phyloP scores from a whole-genome alignment of 2,329 filamentous ascomycete species.

The Parascedosporium putredinis region DNA sequence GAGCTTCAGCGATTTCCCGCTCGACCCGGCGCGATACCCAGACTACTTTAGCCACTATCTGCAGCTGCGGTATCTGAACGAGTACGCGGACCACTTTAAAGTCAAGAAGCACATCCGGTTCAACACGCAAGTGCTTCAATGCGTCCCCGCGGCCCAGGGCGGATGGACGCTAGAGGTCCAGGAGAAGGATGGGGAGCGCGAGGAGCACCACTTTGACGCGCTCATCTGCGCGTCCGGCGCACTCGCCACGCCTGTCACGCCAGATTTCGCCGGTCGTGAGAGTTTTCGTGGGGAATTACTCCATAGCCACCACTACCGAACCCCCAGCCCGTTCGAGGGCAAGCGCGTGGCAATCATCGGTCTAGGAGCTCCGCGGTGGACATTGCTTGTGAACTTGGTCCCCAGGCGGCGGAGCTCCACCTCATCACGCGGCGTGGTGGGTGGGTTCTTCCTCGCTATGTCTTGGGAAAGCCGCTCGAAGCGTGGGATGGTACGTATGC shows the following conservation, averaged over 20 bases:
- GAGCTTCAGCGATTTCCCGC: conserved; percentile 27
- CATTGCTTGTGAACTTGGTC: conserved; percentile 25
- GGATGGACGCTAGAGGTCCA: conserved; percentile 21
- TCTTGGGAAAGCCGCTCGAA: conserved; percentile 25
- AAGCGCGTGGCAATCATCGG: conserved; percentile 27
- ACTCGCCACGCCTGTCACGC: conserved; percentile 19
- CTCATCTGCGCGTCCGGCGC: conserved; percentile 25
- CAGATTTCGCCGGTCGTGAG: conserved; percentile 20
- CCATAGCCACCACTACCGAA: conserved; percentile 27
- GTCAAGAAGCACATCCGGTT: conserved; percentile 23
- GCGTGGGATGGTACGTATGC: conserved; percentile 22
- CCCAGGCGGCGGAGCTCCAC: conserved; percentile 22
- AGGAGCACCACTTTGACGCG: conserved; percentile 20
- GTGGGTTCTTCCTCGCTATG: conserved; percentile 26
- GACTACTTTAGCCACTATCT: conserved; percentile 25
- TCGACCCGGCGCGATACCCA: conserved; percentile 25
- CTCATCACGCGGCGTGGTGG: conserved; percentile 26
- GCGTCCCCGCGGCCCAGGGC: conserved; percentile 16
- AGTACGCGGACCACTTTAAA: conserved; percentile 25
- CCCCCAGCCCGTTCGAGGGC: conserved; percentile 21
- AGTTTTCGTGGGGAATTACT: conserved; percentile 23
- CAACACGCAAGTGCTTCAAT: conserved; percentile 20
- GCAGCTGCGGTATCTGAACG: conserved; percentile 23
- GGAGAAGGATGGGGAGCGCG: conserved; percentile 10
- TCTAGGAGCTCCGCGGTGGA: conserved; percentile 28